phyloP scores from a whole-genome alignment of 2,329 filamentous ascomycete species.

The Colletotrichum camelliae region DNA sequence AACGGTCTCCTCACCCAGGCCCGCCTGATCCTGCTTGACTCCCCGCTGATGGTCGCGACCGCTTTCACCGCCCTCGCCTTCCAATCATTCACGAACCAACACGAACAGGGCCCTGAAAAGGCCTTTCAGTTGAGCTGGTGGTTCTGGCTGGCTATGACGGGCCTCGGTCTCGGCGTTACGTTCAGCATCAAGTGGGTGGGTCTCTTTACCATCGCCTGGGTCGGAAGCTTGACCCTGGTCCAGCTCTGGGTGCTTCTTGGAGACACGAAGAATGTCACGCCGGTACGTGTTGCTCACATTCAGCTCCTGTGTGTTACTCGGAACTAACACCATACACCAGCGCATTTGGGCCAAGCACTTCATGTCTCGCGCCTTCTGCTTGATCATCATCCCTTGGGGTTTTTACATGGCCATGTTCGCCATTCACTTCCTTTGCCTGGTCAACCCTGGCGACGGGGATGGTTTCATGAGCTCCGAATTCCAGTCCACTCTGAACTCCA shows the following conservation, averaged over 20 bases:
- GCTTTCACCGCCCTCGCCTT: conserved; percentile 90
- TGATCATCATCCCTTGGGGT: conserved; percentile 84
- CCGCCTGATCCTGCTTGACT: conserved; percentile 93
- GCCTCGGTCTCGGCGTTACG: conserved; percentile 86
- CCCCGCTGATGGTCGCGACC: conserved; percentile 90
- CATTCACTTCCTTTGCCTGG: conserved; percentile 92
- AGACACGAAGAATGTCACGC: conserved; percentile 83
- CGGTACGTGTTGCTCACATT: conserved; percentile 52
- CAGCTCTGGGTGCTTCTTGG: conserved; percentile 96
- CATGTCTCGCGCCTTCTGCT: conserved; percentile 86
- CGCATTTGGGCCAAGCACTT: conserved; percentile 94
- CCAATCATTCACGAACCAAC: conserved; percentile 93
- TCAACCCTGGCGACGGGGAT: conserved; percentile 95
- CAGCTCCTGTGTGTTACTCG: neutral
- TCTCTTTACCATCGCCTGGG: conserved; percentile 98
- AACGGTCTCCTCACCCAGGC: conserved; percentile 96
- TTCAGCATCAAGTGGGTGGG: conserved; percentile 99
- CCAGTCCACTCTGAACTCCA: conserved; percentile 95
- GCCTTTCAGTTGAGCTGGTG: conserved; percentile 94
- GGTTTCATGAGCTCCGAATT: conserved; percentile 99
- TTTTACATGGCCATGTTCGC: conserved; percentile 98
- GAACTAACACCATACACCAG: conserved; percentile 35
- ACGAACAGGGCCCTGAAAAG: conserved; percentile 87
- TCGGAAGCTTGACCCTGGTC: conserved; percentile 85
- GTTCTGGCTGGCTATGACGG: conserved; percentile 94